Base-by-base conservation (phyloP, 2,329 filamentous ascomycete species). In the Cladosporium sp. region DNA sequence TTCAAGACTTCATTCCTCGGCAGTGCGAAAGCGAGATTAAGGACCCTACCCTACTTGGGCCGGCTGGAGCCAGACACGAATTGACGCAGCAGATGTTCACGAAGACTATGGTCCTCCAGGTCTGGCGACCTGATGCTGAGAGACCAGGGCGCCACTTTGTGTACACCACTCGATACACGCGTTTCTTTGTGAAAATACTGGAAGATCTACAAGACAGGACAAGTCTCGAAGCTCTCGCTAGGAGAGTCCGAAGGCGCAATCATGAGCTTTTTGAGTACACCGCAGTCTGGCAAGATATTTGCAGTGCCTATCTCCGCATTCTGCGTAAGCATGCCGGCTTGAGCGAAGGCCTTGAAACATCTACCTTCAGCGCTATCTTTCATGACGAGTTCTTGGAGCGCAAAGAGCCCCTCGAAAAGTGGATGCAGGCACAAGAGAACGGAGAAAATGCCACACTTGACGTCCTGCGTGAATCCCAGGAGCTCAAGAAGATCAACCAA, bases 41-140 rank as follows among this genome's bases (percentile, higher is more conserved):
- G n/a, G 48, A 58, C 45, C 44, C 48, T 20, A 24, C 17, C 28
- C 25, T 17, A 22, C 20, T 20, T 28, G 57, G 22, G 34, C 80
- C 80, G 4, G 72, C 80, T 13, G 83, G 82, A 32, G 87, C 89
- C 20, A 92, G 91, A 64, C 83, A 87, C 67, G 89, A 93, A 56
- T 83, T 95, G 13, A 92, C 91, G 50, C 81, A 84, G 54, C 88
- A 96, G 40, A 87, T 96, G 55, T 93, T 96, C 64, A 96, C 92
- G 37, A 96, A 96, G 75, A 96, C 91, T 0, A 96, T 96, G 87
- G 87, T 89, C 1, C 86, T 96, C 71, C 93, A 95, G 68, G 91
- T 97, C 3, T 97, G 92, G 92, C 93, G 92, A 65, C 94, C 92
- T 36, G 92, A 96, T 63, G 86, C 89, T 47, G 92, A 97, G 70